phyloP scores from a whole-genome alignment of 805 yeast genomes.

The Barnettozyma sucrosica region DNA sequence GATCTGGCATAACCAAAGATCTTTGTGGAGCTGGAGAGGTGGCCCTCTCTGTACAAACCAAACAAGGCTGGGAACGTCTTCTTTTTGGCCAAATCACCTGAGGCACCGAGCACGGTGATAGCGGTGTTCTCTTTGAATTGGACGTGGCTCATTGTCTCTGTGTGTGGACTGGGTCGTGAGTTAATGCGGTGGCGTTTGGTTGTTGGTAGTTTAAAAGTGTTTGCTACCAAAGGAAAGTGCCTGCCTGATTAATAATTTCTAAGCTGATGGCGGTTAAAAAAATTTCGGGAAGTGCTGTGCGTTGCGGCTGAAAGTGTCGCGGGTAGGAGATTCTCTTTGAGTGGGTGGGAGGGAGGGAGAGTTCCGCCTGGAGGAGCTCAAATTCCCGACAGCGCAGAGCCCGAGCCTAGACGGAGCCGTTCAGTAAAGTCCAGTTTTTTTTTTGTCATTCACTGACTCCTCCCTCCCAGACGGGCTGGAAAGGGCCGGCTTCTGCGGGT shows the following conservation, averaged over 20 bases:
- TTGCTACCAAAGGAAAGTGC: neutral
- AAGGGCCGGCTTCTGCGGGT: neutral
- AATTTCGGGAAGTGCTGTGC: neutral
- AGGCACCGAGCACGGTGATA: conserved; percentile 87
- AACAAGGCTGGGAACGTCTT: conserved; percentile 87
- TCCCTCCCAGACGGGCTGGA: neutral
- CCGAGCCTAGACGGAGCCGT: neutral
- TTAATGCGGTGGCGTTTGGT: neutral
- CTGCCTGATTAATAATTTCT: neutral
- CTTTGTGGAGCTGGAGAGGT: conserved; percentile 59
- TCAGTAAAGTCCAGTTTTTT: too few species aligned
- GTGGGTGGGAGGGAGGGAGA: neutral
- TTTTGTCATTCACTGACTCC: too few species aligned
- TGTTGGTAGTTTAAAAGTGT: neutral
- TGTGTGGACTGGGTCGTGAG: neutral
- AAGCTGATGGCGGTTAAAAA: neutral
- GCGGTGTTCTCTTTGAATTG: conserved; percentile 60
- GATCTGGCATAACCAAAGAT: conserved; percentile 94
- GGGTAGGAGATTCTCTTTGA: neutral
- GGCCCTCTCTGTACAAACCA: conserved; percentile 72
- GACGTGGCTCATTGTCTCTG: conserved; percentile 13
- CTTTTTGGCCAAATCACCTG: conserved; percentile 93
- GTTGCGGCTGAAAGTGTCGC: conserved; percentile 1
- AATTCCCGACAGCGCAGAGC: neutral
- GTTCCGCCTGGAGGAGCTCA: neutral